Percentiles rank a stretch among this genome's conserved stretches.
Conservation (phyloP, 2,329 filamentous ascomycete genomes). For the Aspergillus sp. region DNA sequence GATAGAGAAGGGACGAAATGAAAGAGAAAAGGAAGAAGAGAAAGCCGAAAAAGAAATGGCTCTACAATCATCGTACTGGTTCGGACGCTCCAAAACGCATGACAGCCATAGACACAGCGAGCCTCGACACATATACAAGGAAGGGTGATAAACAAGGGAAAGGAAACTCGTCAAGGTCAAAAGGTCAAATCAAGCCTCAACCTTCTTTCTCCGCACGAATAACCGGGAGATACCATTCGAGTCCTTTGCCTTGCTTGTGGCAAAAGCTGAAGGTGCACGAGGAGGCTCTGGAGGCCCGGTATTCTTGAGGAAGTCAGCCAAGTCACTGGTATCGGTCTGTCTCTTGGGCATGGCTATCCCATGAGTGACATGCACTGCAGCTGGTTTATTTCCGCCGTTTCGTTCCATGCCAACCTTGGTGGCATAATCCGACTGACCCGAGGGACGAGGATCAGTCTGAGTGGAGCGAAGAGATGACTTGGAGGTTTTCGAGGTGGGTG, state of each 20-base stretch:
- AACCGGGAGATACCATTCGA: constrained; percentile 24
- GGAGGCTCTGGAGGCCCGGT: constrained; percentile 55
- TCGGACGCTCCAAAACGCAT: constrained; percentile 9
- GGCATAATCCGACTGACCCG: constrained; percentile 30
- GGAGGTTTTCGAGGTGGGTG: constrained; percentile 24
- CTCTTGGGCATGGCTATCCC: constrained; percentile 17
- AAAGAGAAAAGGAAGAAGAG: not conserved
- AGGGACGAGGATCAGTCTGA: constrained; percentile 1
- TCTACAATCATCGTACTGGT: constrained; percentile 7
- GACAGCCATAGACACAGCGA: constrained; percentile 4
- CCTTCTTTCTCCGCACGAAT: constrained; percentile 27
- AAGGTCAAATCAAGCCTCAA: constrained; percentile 16
- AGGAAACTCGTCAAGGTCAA: constrained; percentile 1
- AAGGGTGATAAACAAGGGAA: not conserved
- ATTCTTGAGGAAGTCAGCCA: constrained; percentile 66
- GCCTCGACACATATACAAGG: constrained; percentile 9
- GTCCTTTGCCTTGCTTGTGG: constrained; percentile 15
- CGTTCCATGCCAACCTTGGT: constrained; percentile 33
- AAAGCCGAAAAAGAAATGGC: constrained; percentile 5
- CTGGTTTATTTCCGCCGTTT: constrained; percentile 10
- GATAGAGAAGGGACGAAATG: not conserved
- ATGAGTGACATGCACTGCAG: constrained; percentile 4
- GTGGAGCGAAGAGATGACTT: constrained; percentile 6
- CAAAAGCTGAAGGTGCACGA: constrained; percentile 17
- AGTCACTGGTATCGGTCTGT: constrained; percentile 52